Conservation (phyloP, 176 grass and related monocot species). For the Thinopyrum elongatum region DNA sequence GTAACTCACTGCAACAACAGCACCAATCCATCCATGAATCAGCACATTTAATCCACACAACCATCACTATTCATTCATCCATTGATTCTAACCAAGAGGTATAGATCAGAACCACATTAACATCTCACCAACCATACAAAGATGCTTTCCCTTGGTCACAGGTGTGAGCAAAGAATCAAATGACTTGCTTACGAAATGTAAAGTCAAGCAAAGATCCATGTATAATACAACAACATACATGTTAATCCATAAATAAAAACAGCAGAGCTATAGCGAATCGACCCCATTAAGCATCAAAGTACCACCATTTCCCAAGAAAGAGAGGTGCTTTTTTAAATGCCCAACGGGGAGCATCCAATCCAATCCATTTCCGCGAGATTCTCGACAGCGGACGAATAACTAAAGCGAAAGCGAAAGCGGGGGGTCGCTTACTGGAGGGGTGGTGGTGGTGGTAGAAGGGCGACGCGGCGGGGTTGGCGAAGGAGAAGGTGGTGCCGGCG, state of each 20-base stretch:
- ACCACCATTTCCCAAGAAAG: not conserved
- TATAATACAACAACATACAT: not conserved
- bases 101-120: constrained; percentile 32
- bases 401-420: not conserved
- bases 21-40: not conserved
- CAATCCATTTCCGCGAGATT: constrained; percentile 12
- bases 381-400: not conserved
- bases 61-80: not conserved
- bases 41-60: constrained; percentile 16
- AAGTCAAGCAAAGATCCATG: constrained; percentile 37
- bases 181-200: not conserved
- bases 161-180: constrained; percentile 28
- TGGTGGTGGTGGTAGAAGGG: constrained; percentile 70
- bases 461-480: constrained; percentile 55
- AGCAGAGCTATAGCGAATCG: not conserved
- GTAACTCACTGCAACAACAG: constrained; percentile 66
- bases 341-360: not conserved
- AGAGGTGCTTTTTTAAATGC: not conserved
- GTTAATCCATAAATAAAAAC: constrained; percentile 8
- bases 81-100: not conserved
- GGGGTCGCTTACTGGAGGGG: constrained; percentile 55
- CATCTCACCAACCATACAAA: constrained; percentile 37
- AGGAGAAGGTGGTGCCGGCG: constrained; percentile 46
- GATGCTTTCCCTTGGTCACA: constrained; percentile 7
- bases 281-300: constrained; percentile 26